Base-by-base conservation (phyloP, 495 filamentous ascomycete genomes). In the Penicillium antarcticum region DNA sequence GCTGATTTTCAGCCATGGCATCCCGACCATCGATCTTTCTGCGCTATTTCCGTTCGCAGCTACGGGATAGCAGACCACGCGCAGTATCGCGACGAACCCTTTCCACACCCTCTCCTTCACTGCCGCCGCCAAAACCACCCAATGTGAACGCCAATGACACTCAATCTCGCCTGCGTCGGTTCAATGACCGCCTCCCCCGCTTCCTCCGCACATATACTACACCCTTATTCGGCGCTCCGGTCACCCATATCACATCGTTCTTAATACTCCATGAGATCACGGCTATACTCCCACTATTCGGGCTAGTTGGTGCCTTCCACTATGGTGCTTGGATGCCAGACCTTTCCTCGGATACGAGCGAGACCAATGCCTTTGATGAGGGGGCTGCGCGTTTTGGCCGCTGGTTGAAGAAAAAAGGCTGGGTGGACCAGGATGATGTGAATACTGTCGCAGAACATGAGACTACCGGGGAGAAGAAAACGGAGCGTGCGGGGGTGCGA, bases 211-310 rank as follows among this genome's bases (percentile, higher is more conserved):
- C 68, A 35, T 89, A 88, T 68, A 85, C 87, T 33, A 68, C 69
- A 13, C 81, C 82, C 14, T 77, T 98, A 9, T 77, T 84, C 49
- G 72, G 76, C 41, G 91, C 91, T 9, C 92, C 94, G 0, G 55
- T 90, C 18, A 87, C 88, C 3, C 90, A 96, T 70, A 74, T 96
- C 34, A 83, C 84, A 6, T 82, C 94, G 3, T 98, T 98, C 66
- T 71, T 98, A 9, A 72, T 96, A 35, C 80, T 98, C 0, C 94
- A 98, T 75, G 94, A 98, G 65, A 51, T 95, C 29, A 97, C 94
- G 0, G 94, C 94, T 14, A 67, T 97, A 12, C 53, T 91, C 4
- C 92, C 94, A 1, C 67, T 97, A 0, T 65, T 92, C 23, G 87
- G 83, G 0, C 77, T 98, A 0, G 82, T 86, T 10, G 87, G 77